Conservation (phyloP, 306 rosid species). For the Quercus glauca region DNA sequence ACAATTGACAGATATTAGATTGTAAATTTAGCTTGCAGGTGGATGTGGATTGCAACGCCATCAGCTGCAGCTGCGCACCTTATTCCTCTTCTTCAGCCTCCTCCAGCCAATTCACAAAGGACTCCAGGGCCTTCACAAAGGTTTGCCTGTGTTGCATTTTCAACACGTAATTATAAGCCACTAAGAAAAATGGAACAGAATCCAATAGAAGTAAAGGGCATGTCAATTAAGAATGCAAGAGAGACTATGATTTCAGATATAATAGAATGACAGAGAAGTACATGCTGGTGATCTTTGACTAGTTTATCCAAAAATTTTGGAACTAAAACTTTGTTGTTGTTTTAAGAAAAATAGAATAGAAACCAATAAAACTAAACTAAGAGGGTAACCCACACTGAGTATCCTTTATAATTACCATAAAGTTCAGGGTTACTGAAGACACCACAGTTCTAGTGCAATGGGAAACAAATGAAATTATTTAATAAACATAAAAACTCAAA, state of each 20-base stretch:
- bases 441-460: not conserved
- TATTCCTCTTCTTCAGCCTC: slow-evolving; percentile 99
- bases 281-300: too few relatives aligned
- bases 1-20: not conserved
- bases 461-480: not conserved
- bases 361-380: not conserved
- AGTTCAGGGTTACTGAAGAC: too few relatives aligned
- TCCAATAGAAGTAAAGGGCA: not conserved
- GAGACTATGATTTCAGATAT: too few relatives aligned
- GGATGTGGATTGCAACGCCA: not conserved
- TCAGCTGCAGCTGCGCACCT: slow-evolving; percentile 19
- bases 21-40: not conserved
- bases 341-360: not conserved
- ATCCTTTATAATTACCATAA: too few relatives aligned
- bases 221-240: too few relatives aligned
- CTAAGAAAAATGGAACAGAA: not conserved
- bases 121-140: slow-evolving; percentile 94
- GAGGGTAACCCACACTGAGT: not conserved
- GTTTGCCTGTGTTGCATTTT: slow-evolving; percentile 77
- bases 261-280: too few relatives aligned
- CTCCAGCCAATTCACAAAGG: slow-evolving; percentile 97
- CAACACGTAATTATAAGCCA: slow-evolving; percentile 1
- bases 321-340: too few relatives aligned
- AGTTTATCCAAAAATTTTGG: too few relatives aligned
- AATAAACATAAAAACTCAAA: not conserved